phyloP scores from a whole-genome alignment of 352 stramenopile species.

The Phytopythium montanum region DNA sequence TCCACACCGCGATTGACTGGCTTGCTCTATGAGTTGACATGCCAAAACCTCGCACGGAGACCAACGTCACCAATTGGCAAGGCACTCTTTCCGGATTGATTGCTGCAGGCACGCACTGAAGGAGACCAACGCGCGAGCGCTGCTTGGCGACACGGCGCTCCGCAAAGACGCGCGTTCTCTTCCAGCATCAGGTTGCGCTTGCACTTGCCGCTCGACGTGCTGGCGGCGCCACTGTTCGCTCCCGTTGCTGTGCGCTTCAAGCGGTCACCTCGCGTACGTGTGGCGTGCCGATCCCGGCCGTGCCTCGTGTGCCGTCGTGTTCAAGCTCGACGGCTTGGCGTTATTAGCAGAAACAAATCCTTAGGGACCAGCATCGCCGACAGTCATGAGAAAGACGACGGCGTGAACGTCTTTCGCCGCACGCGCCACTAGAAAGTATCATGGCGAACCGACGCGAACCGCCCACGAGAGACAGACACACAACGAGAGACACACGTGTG shows the following conservation, averaged over 20 bases:
- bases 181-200: neutral
- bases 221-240: neutral
- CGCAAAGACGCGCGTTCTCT: neutral
- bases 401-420: too few relatives aligned
- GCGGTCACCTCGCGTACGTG: neutral
- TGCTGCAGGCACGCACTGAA: too few relatives aligned
- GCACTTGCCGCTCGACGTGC: neutral
- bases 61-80: too few relatives aligned
- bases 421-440: neutral
- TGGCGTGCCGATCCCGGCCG: too few relatives aligned
- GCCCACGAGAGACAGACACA: too few relatives aligned
- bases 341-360: too few relatives aligned
- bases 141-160: neutral
- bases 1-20: neutral
- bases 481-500: neutral
- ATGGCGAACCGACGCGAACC: neutral
- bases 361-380: too few relatives aligned
- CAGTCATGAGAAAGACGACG: neutral
- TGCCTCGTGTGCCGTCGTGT: too few relatives aligned
- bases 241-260: neutral
- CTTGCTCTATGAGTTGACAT: neutral
- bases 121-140: too few relatives aligned
- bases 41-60: neutral
- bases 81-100: too few relatives aligned
- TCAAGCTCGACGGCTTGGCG: too few relatives aligned